Evolutionary conservation across 2,329 filamentous ascomycete species (phyloP), one percentile per base, ranked within the genome.

Genomic region (Penicillium sp.): DNA sequence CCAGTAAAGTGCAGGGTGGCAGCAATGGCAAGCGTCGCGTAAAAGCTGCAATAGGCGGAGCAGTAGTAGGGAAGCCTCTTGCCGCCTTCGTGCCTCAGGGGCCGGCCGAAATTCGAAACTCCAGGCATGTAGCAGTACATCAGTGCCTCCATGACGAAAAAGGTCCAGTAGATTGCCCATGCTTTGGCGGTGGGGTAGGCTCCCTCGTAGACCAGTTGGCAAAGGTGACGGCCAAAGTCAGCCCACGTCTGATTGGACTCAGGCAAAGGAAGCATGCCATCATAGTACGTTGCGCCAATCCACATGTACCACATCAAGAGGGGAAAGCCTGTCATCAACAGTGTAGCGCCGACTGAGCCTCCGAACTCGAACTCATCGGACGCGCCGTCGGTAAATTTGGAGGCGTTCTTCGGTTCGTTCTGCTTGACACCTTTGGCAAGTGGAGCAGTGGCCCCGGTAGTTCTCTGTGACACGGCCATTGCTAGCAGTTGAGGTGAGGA

Each of bases 231-330:
- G 46, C 82, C 80, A 70, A 96, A 97, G 3, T 91, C 85, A 10
- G 67, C 56, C 68, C 84, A 82, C 55, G 81, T 84, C 77, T 96
- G 82, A 37, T 82, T 86, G 16, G 80, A 66, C 1, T 76, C 75
- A 0, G 86, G 89, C 25, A 79, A 75, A 8, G 94, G 93, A 27
- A 93, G 78, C 58, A 88, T 85, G 60, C 92, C 92, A 68, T 90
- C 80, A 77, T 97, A 97, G 77, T 92, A 95, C 31, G 86, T 92
- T 13, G 93, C 89, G 39, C 94, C 94, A 71, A 96, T 86, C 90
- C 91, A 97, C 92, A 97, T 96, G 78, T 97, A 97, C 83, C 90
- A 97, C 93, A 97, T 97, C 63, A 97, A 81, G 27, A 86, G 57
- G 16, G 94, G 93, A 74, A 97, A 99, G 42, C 88, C 85, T 59